Percentiles rank a stretch among this genome's conserved stretches.
phyloP scores from a whole-genome alignment of 176 grass and related monocot genomes.

The Saccharum spontaneum region DNA sequence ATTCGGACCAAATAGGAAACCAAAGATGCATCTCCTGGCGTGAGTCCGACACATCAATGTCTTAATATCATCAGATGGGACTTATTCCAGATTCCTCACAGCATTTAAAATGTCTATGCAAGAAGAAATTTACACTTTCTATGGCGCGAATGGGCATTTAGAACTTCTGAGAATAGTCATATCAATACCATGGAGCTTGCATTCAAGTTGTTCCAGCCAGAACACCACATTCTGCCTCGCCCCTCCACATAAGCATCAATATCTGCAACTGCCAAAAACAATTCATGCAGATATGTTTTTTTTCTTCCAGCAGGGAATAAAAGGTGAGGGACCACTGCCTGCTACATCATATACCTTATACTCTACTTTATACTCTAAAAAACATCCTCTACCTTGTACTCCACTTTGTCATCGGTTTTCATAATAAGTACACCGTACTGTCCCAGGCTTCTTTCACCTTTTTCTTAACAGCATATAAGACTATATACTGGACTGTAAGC shows the following conservation, averaged over 20 bases:
- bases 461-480: background rate
- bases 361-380: background rate
- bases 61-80: constrained; percentile 32
- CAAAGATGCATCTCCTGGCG: background rate
- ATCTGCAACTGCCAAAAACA: constrained; percentile 25
- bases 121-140: constrained; percentile 24
- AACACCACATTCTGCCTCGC: constrained; percentile 21
- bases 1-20: constrained; percentile 1
- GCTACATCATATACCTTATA: constrained; percentile 27
- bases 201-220: constrained; percentile 5
- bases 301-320: constrained; percentile 30
- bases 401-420: constrained; percentile 3
- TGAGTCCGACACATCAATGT: background rate
- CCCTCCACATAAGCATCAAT: constrained; percentile 29
- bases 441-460: constrained; percentile 4
- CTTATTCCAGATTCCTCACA: constrained; percentile 26
- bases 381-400: background rate
- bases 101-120: constrained; percentile 17
- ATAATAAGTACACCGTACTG: constrained; percentile 32
- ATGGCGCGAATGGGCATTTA: constrained; percentile 5
- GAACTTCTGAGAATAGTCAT: background rate
- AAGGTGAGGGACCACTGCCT: constrained; percentile 13
- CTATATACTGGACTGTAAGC: constrained; percentile 12
- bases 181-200: background rate
- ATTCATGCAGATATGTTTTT: constrained; percentile 29